Evolutionary conservation across 768 basidiomycete genomes (phyloP).

Genomic region (Harrya chromipes): DNA sequence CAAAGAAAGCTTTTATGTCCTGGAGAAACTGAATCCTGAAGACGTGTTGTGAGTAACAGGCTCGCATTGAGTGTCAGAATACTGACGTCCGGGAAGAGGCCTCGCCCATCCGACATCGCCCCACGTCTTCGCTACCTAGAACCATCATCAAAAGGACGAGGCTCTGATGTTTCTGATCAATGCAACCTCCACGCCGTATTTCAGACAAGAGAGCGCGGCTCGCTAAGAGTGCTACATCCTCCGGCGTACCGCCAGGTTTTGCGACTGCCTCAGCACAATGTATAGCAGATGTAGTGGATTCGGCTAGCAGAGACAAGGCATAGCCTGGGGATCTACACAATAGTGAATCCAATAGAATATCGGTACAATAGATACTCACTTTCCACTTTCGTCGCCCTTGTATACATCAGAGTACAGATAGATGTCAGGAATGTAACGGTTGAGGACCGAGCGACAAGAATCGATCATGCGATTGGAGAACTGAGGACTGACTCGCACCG

Average conservation of each 20-base stretch:
- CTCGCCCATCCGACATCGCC: conserved; percentile 81
- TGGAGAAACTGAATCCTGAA: conserved; percentile 86
- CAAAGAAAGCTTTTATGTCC: conserved; percentile 79
- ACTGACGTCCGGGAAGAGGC: conserved; percentile 80
- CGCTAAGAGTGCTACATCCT: conserved; percentile 86
- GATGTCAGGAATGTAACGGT: conserved; percentile 96
- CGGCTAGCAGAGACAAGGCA: conserved; percentile 84
- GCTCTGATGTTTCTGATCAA: conserved; percentile 86
- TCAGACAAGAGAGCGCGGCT: conserved; percentile 77
- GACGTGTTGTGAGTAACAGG: conserved; percentile 3
- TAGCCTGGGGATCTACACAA: conserved; percentile 86
- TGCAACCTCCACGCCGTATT: conserved; percentile 80
- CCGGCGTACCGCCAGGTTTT: conserved; percentile 79
- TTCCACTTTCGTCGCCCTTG: conserved; percentile 96
- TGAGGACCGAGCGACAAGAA: conserved; percentile 85
- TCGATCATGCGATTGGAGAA: conserved; percentile 99
- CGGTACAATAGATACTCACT: conserved; percentile 50
- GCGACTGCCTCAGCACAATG: conserved; percentile 88
- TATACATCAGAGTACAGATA: conserved; percentile 99
- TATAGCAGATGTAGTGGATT: conserved; percentile 87
- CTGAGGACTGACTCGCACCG: conserved; percentile 94
- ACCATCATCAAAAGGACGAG: conserved; percentile 89
- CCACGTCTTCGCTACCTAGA: conserved; percentile 96
- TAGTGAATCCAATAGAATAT: not conserved
- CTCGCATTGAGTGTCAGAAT: not conserved